Base-by-base conservation (phyloP, 2,329 filamentous ascomycete genomes). In the Paraphaeosphaeria minitans region DNA sequence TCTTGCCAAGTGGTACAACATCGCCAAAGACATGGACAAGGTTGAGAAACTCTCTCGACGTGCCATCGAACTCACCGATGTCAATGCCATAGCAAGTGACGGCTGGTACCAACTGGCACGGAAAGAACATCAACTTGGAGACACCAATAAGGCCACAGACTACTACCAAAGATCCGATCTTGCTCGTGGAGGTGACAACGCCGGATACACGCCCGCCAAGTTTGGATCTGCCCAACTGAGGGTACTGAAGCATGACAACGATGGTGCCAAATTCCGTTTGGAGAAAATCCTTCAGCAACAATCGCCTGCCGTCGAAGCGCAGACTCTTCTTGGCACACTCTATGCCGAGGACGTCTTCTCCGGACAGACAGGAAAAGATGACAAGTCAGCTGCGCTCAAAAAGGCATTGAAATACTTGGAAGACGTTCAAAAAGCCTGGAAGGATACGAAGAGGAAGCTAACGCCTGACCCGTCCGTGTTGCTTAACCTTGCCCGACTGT, bases 51-150 rank as follows among this genome's bases (percentile, higher is more conserved):
- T 99, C 19, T 92, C 94, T 8, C 90, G 93, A 74, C 95, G 95
- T 75, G 93, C 95, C 7, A 97, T 99, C 62, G 92, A 97, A 71
- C 89, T 92, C 69, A 98, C 95, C 2, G 95, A 99, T 73, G 92
- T 98, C 67, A 97, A 97, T 75, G 92, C 93, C 3, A 92, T 98
- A 75, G 94, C 94, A 24, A 97, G 94, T 78, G 96, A 99, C 74
- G 96, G 95, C 37, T 98, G 94, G 93, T 99, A 97, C 77, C 80
- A 98, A 9, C 85, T 98, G 42, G 95, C 93, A 29, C 85, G 93
- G 60, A 97, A 96, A 75, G 92, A 94, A 63, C 95, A 99, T 73
- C 92, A 92, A 66, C 85, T 87, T 58, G 89, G 90, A 43, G 88
- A 97, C 58, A 78, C 86, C 7, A 83, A 89, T 21, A 89, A 87